Base-by-base conservation (phyloP, 208 protist genomes). In the Polymyxa betae region DNA sequence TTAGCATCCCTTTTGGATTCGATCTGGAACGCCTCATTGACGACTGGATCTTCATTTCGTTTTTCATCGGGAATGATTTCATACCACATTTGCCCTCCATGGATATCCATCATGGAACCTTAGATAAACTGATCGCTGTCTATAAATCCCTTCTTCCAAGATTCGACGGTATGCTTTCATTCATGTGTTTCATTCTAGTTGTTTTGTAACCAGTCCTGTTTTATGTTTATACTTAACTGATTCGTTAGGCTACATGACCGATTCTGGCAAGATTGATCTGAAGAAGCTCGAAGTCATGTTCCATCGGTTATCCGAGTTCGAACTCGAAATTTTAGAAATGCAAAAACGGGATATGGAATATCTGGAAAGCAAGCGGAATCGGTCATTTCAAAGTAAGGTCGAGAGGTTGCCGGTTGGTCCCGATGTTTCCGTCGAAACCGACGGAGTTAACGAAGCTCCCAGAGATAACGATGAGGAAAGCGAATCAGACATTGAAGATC, bases 21-120 rank as follows among this genome's bases (percentile, higher is more conserved):
- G 92, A 98, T 91, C 97, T 99, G 78, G 98, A 99, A 94, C 93
- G 98, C 32, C 93, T 99, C 0, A 91, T 99, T 16, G 98, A 99
- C 92, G 98, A 99, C 93, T 99, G 98, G 93, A 95, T 99, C 40
- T 98, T 99, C 88, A 92, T 99, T 0, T 99, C 97, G 94, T 99
- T 99, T 93, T 98, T 99, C 90, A 96, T 98, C 44, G 98, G 98
- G 43, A 99, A 99, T 92, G 98, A 99, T 94, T 99, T 99, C 91
- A 93, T 99, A 44, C 98, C 98, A 29, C 98, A 99, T 92, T 92
- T 99, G 12, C 97, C 98, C 16, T 95, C 97, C 0, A 94, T 99
- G 0, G 97, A 99, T 12, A 99, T 99, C 24, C 72, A 82, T 82
- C 72, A 82, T 43, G 72, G 72, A 20, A 38, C 16, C n/a, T n/a